A percentile compares a stretch with the other conserved stretches of the same genome.
phyloP scores from a whole-genome alignment of 768 basidiomycete species.

The Termitomyces sp. region DNA sequence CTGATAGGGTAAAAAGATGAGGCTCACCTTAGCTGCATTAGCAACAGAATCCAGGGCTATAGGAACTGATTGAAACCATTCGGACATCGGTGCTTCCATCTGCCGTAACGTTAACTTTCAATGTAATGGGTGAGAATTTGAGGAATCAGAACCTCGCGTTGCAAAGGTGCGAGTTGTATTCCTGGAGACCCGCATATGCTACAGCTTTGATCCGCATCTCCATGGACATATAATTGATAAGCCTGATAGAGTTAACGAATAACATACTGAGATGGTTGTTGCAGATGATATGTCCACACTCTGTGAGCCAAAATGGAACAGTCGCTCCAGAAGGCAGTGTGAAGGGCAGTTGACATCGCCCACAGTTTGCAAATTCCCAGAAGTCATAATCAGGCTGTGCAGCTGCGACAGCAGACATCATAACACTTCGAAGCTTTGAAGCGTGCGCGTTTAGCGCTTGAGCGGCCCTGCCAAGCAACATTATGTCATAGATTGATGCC shows the following conservation, averaged over 20 bases:
- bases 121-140: not conserved
- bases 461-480: not conserved
- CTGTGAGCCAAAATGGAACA: constrained; percentile 83
- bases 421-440: not conserved
- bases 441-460: no score
- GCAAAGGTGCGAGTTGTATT: constrained; percentile 68
- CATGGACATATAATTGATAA: not conserved
- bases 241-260: not conserved
- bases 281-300: constrained; percentile 84
- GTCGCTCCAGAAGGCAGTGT: constrained; percentile 44
- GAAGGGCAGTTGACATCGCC: constrained; percentile 66
- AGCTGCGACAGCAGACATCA: constrained; percentile 33
- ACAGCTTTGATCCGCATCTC: constrained; percentile 73
- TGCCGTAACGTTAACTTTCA: constrained; percentile 20
- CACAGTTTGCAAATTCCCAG: constrained; percentile 78
- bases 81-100: constrained; percentile 79
- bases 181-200: constrained; percentile 56
- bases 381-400: constrained; percentile 47
- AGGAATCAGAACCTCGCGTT: constrained; percentile 44
- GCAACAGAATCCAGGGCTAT: constrained; percentile 57
- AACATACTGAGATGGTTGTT: constrained; percentile 76
- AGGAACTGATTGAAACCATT: constrained; percentile 71
- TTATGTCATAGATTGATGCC: not conserved
- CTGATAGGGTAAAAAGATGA: not conserved
- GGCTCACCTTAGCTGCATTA: constrained; percentile 57